Conservation (phyloP, 2,329 filamentous ascomycete species). For the Nothophoma quercina region DNA sequence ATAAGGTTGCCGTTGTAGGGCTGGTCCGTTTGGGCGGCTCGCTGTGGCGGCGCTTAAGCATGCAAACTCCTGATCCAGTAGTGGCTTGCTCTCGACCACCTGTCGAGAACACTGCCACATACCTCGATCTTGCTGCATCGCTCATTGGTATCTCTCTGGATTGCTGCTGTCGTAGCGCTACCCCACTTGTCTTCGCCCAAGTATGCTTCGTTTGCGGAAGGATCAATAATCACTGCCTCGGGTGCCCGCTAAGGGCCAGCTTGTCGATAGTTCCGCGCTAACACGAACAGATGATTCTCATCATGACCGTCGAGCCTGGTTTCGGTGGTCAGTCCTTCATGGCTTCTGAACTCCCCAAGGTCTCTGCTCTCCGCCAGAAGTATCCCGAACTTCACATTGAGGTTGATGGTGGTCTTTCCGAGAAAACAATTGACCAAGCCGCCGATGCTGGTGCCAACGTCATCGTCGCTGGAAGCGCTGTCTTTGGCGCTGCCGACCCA, state of each 20-base stretch:
- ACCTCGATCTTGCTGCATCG: background rate
- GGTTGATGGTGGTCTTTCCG: constrained; percentile 90
- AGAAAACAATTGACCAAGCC: constrained; percentile 89
- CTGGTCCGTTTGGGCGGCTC: constrained; percentile 36
- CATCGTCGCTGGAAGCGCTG: constrained; percentile 94
- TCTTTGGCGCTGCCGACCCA: constrained; percentile 91
- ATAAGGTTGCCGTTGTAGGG: constrained; percentile 22
- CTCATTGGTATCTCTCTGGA: constrained; percentile 20
- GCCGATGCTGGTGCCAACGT: constrained; percentile 97
- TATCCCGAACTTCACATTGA: constrained; percentile 97
- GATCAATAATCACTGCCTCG: constrained; percentile 15
- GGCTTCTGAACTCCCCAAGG: constrained; percentile 93
- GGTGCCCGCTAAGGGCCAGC: background rate
- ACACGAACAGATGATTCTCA: constrained; percentile 82
- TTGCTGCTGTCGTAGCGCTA: constrained; percentile 2
- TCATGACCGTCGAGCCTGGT: constrained; percentile 98
- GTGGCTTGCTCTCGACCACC: constrained; percentile 14
- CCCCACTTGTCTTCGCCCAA: constrained; percentile 24
- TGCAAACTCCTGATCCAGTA: constrained; percentile 26
- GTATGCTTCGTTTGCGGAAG: constrained; percentile 1
- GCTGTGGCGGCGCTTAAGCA: constrained; percentile 45
- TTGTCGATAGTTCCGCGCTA: constrained; percentile 3
- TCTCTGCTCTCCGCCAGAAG: constrained; percentile 78
- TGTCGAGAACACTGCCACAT: constrained; percentile 26
- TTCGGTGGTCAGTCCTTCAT: constrained; percentile 99